Evolutionary conservation across 495 filamentous ascomycete species (phyloP).

Genomic region (Mytilinidion resinicola): DNA sequence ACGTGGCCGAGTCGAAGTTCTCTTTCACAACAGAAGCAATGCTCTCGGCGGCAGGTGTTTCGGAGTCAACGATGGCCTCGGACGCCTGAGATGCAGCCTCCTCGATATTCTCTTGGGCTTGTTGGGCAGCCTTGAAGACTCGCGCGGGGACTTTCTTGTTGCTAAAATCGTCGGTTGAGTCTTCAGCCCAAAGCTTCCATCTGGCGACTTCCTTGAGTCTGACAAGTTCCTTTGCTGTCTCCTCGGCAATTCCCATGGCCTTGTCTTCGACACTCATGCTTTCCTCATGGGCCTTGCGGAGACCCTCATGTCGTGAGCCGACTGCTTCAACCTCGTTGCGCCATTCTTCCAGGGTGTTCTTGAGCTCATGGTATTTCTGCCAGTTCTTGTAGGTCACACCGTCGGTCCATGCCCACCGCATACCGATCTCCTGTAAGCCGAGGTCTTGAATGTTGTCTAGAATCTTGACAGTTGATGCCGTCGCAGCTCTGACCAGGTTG

Average conservation of each 20-base stretch:
- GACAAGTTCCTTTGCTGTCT: conserved; percentile 74
- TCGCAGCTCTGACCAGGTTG: conserved; percentile 61
- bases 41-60: conserved; percentile 33
- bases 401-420: conserved; percentile 97
- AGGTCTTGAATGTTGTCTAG: conserved; percentile 81
- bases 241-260: conserved; percentile 74
- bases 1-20: conserved; percentile 27
- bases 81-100: conserved; percentile 31
- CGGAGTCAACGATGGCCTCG: conserved; percentile 31
- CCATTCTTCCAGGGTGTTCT: conserved; percentile 79
- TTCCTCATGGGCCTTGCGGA: conserved; percentile 62
- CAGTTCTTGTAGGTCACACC: conserved; percentile 94
- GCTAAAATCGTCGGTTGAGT: conserved; percentile 70
- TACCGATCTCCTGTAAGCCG: conserved; percentile 89
- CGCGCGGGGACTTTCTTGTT: conserved; percentile 47
- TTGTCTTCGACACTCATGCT: conserved; percentile 62
- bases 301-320: conserved; percentile 63
- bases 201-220: conserved; percentile 76
- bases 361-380: conserved; percentile 82
- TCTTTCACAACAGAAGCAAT: conserved; percentile 32
- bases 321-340: conserved; percentile 67
- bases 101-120: conserved; percentile 40
- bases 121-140: conserved; percentile 39
- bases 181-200: conserved; percentile 77
- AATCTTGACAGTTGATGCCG: conserved; percentile 74